Conservation (phyloP, 176 grass and related monocot species). For the Bromus sterilis region DNA sequence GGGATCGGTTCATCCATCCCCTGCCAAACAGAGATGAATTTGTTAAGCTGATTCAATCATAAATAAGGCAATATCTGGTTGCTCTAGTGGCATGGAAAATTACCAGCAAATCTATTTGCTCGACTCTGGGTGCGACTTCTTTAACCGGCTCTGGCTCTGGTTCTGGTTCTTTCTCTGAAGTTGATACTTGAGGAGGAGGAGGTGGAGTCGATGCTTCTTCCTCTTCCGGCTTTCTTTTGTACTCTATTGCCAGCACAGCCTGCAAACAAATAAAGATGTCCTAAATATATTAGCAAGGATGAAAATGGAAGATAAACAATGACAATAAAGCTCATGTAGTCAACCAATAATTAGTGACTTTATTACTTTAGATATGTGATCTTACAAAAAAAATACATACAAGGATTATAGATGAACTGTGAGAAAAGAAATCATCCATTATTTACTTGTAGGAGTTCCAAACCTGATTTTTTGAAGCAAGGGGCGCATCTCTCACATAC, state of each 20-base stretch:
- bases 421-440: neutral
- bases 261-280: slow-evolving; percentile 7
- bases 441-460: neutral
- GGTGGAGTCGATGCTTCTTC: slow-evolving; percentile 36
- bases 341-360: no score
- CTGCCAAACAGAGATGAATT: slow-evolving; percentile 28
- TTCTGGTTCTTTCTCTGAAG: slow-evolving; percentile 38
- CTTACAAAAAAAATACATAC: neutral
- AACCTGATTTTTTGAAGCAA: slow-evolving; percentile 73
- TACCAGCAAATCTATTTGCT: slow-evolving; percentile 85
- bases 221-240: slow-evolving; percentile 53
- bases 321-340: neutral
- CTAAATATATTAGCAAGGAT: neutral
- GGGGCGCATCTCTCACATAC: slow-evolving; percentile 78
- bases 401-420: neutral
- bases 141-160: slow-evolving; percentile 65
- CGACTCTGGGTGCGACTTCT: slow-evolving; percentile 14
- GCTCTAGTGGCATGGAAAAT: neutral
- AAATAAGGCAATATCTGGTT: neutral
- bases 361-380: neutral
- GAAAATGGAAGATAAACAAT: neutral
- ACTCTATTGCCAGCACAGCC: slow-evolving; percentile 67
- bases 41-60: neutral
- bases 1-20: slow-evolving; percentile 48
- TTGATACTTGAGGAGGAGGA: slow-evolving; percentile 21